Percentiles rank a stretch among this genome's conserved stretches.
Conservation (phyloP, 75 land plant genomes). For the Chamaecyparis obtusa region DNA sequence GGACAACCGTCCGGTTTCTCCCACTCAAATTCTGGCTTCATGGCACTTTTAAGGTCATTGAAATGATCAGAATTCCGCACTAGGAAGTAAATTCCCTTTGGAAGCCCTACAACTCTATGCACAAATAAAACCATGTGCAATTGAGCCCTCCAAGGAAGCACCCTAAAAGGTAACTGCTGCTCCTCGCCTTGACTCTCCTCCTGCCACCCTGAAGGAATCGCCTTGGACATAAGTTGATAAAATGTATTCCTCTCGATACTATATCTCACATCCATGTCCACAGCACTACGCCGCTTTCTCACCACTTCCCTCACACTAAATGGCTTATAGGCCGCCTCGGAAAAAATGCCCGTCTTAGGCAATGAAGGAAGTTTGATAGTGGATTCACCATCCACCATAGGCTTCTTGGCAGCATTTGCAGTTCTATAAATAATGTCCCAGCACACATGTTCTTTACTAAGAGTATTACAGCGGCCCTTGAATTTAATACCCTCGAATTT, state of each 20-base stretch:
- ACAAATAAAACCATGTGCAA: constrained; percentile 86
- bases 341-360: constrained; percentile 28
- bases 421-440: constrained; percentile 92
- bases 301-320: constrained; percentile 59
- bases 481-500: constrained; percentile 38
- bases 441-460: constrained; percentile 87
- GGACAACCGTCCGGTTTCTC: constrained; percentile 86
- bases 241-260: constrained; percentile 67
- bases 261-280: constrained; percentile 83
- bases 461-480: constrained; percentile 69
- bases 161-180: constrained; percentile 70
- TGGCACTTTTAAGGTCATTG: constrained; percentile 42
- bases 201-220: constrained; percentile 52
- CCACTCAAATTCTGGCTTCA: constrained; percentile 71
- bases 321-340: constrained; percentile 40
- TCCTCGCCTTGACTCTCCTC: constrained; percentile 50
- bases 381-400: constrained; percentile 11
- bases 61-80: constrained; percentile 81
- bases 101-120: constrained; percentile 73
- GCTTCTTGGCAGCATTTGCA: constrained; percentile 74
- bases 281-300: constrained; percentile 90
- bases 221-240: constrained; percentile 80
- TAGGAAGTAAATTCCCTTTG: constrained; percentile 78
- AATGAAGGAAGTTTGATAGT: constrained; percentile 34
- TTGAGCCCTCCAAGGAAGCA: constrained; percentile 77